Percentiles rank a stretch among this genome's conserved stretches.
Evolutionary conservation across 2,329 filamentous ascomycete genomes (phyloP).

Genomic region (Aureobasidium mangrovei): DNA sequence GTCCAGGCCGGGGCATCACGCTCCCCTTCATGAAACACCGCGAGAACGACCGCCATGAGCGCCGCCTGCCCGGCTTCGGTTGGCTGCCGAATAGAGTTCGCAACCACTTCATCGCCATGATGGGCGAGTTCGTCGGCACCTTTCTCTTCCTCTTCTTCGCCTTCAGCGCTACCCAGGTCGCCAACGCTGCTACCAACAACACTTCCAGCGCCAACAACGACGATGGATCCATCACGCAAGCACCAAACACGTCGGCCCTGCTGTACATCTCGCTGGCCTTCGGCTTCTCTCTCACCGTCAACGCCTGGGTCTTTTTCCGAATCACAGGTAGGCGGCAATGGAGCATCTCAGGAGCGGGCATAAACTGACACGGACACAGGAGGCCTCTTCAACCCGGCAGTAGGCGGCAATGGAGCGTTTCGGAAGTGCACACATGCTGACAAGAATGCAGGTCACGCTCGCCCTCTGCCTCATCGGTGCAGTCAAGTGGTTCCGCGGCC

Average conservation of each 20-base stretch:
- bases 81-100: slow-evolving; percentile 37
- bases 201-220: slow-evolving; percentile 11
- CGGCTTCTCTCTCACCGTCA: slow-evolving; percentile 36
- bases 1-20: slow-evolving; percentile 29
- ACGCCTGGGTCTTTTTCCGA: slow-evolving; percentile 38
- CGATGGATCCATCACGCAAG: slow-evolving; percentile 21
- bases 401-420: slow-evolving; percentile 14
- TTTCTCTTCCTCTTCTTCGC: slow-evolving; percentile 39
- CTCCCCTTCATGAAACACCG: slow-evolving; percentile 31
- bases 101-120: slow-evolving; percentile 34
- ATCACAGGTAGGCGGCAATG: slow-evolving; percentile 24
- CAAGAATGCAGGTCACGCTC: slow-evolving; percentile 32
- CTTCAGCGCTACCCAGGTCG: slow-evolving; percentile 32
- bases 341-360: too few species aligned
- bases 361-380: slow-evolving; percentile 17
- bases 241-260: slow-evolving; percentile 28
- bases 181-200: slow-evolving; percentile 28
- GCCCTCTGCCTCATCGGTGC: slow-evolving; percentile 41
- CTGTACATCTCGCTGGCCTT: slow-evolving; percentile 34
- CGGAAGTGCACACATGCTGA: neutral
- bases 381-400: slow-evolving; percentile 30
- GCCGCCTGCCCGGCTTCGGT: slow-evolving; percentile 30
- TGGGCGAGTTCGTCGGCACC: slow-evolving; percentile 38
- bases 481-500: slow-evolving; percentile 36
- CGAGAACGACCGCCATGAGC: slow-evolving; percentile 22